Conservation (phyloP, 2,329 filamentous ascomycete genomes). For the Anisogramma anomala region DNA sequence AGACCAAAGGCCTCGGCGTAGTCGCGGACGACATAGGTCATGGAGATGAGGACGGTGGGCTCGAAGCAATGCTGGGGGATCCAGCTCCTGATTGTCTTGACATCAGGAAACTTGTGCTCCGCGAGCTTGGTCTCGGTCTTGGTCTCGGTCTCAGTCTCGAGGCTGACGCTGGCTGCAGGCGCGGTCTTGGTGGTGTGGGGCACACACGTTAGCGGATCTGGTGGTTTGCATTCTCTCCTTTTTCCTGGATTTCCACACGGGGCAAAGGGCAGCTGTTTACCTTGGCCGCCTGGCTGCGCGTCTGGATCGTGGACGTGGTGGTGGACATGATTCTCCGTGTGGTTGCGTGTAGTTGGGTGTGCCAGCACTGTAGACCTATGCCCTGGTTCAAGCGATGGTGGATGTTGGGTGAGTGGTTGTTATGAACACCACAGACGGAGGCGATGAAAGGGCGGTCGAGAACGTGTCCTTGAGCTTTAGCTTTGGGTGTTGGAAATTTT, state of each 20-base stretch:
- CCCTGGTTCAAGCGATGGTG: neutral
- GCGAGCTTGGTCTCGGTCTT: neutral
- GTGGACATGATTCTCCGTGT: constrained; percentile 5
- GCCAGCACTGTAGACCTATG: neutral
- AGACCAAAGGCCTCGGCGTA: constrained; percentile 36
- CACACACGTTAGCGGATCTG: neutral
- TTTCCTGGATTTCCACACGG: neutral
- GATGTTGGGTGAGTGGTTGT: no score
- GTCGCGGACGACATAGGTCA: constrained; percentile 47
- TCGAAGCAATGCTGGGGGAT: constrained; percentile 53
- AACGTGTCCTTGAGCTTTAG: no score
- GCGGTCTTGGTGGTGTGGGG: neutral
- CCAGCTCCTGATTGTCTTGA: constrained; percentile 37
- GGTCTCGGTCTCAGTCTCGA: no score
- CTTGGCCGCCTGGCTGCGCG: constrained; percentile 12
- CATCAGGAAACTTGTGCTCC: constrained; percentile 29
- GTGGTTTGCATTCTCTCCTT: neutral
- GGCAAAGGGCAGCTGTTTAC: constrained; percentile 1
- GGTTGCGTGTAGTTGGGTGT: neutral
- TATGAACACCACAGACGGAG: neutral
- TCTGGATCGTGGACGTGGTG: constrained; percentile 10
- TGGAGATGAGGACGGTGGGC: constrained; percentile 38
- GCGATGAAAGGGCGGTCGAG: neutral
- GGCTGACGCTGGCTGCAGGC: constrained; percentile 3
- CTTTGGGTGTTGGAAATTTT: no score